phyloP scores from a whole-genome alignment of 495 filamentous ascomycete genomes.

The Neurospora cerealis region DNA sequence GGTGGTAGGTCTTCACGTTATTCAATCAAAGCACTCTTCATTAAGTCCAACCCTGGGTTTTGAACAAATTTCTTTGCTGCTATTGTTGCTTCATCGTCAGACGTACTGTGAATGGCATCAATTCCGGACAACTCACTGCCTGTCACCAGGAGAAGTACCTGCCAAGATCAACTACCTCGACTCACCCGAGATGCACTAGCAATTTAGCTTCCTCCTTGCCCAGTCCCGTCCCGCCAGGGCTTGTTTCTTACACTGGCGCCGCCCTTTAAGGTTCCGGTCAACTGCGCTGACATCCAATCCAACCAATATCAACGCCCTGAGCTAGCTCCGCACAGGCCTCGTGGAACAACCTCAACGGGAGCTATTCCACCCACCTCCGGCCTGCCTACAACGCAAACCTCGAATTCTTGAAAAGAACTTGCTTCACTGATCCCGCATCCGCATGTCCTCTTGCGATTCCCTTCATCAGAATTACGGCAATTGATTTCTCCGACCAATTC shows the following conservation, averaged over 20 bases:
- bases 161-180: neutral
- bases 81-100: neutral
- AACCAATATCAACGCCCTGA: neutral
- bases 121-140: neutral
- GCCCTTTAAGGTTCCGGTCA: neutral
- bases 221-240: neutral
- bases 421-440: neutral
- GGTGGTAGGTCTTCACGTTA: too few relatives aligned
- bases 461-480: neutral
- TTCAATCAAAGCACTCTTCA: too few relatives aligned
- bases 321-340: neutral
- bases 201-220: neutral
- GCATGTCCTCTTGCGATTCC: neutral
- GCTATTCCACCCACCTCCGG: neutral
- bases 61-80: neutral
- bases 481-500: neutral
- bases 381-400: too few relatives aligned
- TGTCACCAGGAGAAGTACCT: neutral
- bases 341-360: neutral
- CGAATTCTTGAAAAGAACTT: neutral
- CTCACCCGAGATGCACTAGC: neutral
- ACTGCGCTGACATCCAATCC: neutral
- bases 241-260: neutral
- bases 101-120: neutral
- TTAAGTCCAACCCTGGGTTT: too few relatives aligned